Conservation (phyloP, 192 early-diverging fungal species). For the Gryganskiella cystojenkinii region DNA sequence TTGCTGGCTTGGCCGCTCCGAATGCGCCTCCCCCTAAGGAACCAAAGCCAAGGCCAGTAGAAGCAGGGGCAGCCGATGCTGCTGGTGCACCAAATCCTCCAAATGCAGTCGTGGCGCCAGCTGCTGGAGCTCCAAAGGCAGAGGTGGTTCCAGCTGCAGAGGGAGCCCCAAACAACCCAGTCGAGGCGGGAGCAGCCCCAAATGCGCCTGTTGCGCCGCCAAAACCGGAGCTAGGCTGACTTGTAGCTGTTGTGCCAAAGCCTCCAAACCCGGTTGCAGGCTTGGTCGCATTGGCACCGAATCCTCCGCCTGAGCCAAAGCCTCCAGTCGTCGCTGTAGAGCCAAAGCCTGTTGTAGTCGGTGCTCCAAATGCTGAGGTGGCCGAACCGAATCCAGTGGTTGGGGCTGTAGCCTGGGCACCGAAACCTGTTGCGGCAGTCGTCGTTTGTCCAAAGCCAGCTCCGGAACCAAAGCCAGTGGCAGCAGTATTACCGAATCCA, state of each 20-base stretch:
- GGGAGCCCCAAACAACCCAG: slow-evolving; percentile 57
- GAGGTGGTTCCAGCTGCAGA: slow-evolving; percentile 20
- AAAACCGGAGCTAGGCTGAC: slow-evolving; percentile 57
- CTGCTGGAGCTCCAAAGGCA: slow-evolving; percentile 49
- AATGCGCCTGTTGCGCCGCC: slow-evolving; percentile 53
- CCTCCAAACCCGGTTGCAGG: slow-evolving; percentile 57
- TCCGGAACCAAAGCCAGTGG: slow-evolving; percentile 39
- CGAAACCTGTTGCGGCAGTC: slow-evolving; percentile 38
- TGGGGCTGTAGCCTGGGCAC: slow-evolving; percentile 34
- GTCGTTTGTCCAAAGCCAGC: slow-evolving; percentile 51
- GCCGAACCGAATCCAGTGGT: slow-evolving; percentile 53
- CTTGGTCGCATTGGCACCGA: slow-evolving; percentile 56
- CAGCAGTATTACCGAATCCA: slow-evolving; percentile 44
- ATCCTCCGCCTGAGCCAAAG: slow-evolving; percentile 51
- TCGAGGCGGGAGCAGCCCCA: slow-evolving; percentile 42
- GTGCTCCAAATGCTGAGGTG: slow-evolving; percentile 59
- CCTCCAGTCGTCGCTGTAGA: slow-evolving; percentile 31
- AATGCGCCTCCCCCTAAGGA: slow-evolving; percentile 14
- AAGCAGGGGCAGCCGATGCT: slow-evolving; percentile 30
- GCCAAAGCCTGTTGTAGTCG: slow-evolving; percentile 56
- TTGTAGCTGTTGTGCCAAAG: slow-evolving; percentile 53
- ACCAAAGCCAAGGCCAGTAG: slow-evolving; percentile 48
- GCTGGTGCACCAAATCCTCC: slow-evolving; percentile 60
- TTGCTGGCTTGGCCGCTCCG: slow-evolving; percentile 42
- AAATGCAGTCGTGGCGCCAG: slow-evolving; percentile 47